These are phyloP conservation scores for Silene coronaria DNA, from an alignment of 179 eudicot genomes.

Conservation along the genomic window DNA sequence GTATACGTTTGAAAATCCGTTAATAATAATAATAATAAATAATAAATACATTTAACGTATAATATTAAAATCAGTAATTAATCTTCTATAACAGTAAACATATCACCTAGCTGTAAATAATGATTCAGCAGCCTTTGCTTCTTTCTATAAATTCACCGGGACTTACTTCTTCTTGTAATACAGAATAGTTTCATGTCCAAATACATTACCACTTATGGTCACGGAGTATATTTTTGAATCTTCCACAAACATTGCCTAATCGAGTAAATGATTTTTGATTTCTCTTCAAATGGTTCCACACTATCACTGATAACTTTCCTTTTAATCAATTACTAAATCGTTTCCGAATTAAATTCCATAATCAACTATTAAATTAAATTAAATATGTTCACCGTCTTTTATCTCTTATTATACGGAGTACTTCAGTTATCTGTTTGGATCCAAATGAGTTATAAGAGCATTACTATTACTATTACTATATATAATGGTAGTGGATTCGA, in stretches of 20 bases:
- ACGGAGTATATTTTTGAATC: background rate
- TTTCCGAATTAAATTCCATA: background rate
- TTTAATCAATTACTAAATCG: background rate
- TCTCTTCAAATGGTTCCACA: background rate
- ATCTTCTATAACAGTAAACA: background rate
- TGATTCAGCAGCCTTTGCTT: background rate
- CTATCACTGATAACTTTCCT: background rate
- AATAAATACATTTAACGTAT: background rate
- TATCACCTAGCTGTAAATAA: background rate
- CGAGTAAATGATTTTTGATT: background rate
- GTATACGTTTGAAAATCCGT: no score
- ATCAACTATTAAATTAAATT: no score
- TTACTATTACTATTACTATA: no score
- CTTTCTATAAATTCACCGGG: background rate
- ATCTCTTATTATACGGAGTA: no score
- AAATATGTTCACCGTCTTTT: no score
- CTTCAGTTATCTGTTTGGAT: no score
- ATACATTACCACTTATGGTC: slow-evolving; percentile 7
- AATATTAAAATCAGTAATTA: background rate
- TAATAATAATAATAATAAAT: background rate
- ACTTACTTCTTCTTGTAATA: background rate
- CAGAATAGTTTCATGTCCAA: slow-evolving; percentile 21
- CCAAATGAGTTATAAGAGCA: no score
- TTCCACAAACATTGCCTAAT: background rate
- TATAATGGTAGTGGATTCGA: no score